A percentile compares a stretch with the other conserved stretches of the same genome.
Evolutionary conservation across 192 early-diverging fungal genomes (phyloP).

Genomic region (Cetraspora pellucida): DNA sequence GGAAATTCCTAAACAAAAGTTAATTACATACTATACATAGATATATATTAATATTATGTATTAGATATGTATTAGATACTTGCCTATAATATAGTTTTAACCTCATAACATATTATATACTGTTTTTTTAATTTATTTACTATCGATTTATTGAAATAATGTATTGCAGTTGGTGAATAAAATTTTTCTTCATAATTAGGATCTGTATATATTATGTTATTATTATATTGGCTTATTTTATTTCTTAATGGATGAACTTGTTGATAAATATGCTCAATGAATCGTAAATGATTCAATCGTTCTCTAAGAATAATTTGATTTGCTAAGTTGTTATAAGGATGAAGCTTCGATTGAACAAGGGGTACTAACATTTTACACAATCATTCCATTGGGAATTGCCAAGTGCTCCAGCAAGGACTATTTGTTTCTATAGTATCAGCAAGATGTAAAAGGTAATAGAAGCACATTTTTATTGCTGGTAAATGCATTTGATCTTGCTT

Average conservation of each 20-base stretch:
- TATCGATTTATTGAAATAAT: not conserved
- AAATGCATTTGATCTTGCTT: not conserved
- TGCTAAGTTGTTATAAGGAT: not conserved
- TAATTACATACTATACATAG: too few species aligned
- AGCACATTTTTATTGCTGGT: conserved; percentile 4
- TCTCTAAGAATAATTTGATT: conserved; percentile 4
- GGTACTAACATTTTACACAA: not conserved
- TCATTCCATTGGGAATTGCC: not conserved
- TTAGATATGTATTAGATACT: too few species aligned
- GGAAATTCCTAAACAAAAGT: not conserved
- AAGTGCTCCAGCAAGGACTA: not conserved
- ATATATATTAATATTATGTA: too few species aligned
- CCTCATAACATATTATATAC: not conserved
- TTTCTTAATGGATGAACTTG: not conserved
- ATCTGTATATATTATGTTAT: not conserved
- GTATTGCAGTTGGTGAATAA: conserved; percentile 6
- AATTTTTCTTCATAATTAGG: not conserved
- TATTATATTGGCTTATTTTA: not conserved
- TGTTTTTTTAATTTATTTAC: conserved; percentile 1
- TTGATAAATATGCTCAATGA: not conserved
- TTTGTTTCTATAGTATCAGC: conserved; percentile 5
- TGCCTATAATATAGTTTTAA: not conserved
- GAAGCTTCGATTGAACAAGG: not conserved
- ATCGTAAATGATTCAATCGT: conserved; percentile 10
- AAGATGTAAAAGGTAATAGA: not conserved